Base-by-base conservation (phyloP, 139 green algal genomes). In the Volvox reticuliferus region DNA sequence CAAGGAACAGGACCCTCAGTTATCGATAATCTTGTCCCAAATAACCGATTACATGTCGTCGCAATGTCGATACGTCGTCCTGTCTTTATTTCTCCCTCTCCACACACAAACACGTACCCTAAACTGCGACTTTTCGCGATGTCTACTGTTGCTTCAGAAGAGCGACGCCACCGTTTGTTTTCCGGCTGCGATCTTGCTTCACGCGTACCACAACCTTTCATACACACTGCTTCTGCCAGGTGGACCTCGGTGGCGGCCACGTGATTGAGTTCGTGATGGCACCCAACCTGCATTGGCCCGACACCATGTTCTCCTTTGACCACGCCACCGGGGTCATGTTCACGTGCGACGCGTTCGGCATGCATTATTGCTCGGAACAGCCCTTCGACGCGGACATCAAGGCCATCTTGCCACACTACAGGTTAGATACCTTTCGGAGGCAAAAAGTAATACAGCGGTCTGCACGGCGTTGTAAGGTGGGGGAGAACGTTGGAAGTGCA, bases 281-380 rank as follows among this genome's bases (percentile, higher is more conserved):
- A 13, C 98, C 98, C 80, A 99, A 99, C 94, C 96, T 99, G 92
- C 98, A 99, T 95, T 99, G 98, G 98, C 94, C 93, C 5, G 93
- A 88, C 94, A 98, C 98, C 89, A 99, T 99, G 95, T 99, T 99
- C 93, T 96, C 95, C 30, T 98, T 95, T 83, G 98, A 99, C 93
- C 94, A 94, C n/a, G 94, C 79, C 33, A 98, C 95, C 32, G 67
- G 93, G 19, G 95, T 99, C 33, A 97, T 99, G 94, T 99, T 96
- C 96, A 99, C 98, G 6, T 99, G 98, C 94, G 98, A 99, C 88
- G 98, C 98, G 12, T 99, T 99, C 85, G 98, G 98, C 62, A 93
- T 96, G 95, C 98, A 99, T 93, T 99, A 98, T 95, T 99, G 98
- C 95, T 95, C 93, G 5, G 94, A 97, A 87, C 96, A 97, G 65